Evolutionary conservation across 768 basidiomycete genomes (phyloP).

Genomic region (Russula foetens): DNA sequence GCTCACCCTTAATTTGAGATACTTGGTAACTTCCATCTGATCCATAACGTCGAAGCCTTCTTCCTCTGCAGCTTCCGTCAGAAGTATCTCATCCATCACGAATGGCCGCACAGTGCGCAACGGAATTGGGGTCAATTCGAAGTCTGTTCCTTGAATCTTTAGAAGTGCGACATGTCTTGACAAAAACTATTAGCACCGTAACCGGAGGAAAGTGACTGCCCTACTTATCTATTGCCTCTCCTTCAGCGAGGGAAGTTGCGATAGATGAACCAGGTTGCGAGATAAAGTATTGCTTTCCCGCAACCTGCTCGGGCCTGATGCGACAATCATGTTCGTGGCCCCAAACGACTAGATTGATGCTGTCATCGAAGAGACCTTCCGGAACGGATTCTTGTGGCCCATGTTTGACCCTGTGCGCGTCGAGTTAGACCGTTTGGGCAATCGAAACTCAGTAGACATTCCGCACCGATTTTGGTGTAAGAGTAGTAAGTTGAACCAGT

Average conservation of each 20-base stretch:
- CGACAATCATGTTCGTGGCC: conserved; percentile 99
- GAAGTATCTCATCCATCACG: conserved; percentile 71
- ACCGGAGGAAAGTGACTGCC: not conserved
- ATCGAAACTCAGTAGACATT: not conserved
- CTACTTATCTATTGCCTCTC: conserved; percentile 88
- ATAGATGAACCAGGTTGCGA: conserved; percentile 93
- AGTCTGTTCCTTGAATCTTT: conserved; percentile 82
- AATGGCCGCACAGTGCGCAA: conserved; percentile 92
- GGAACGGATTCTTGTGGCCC: conserved; percentile 93
- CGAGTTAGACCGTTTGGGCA: not conserved
- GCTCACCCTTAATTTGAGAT: conserved; percentile 59
- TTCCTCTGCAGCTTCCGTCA: conserved; percentile 72
- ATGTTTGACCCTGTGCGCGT: conserved; percentile 67
- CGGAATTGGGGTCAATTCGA: conserved; percentile 76
- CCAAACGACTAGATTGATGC: conserved; percentile 90
- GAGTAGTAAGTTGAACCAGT: conserved; percentile 93
- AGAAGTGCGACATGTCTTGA: conserved; percentile 85
- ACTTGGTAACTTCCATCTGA: conserved; percentile 77
- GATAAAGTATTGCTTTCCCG: conserved; percentile 87
- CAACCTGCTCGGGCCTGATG: conserved; percentile 82
- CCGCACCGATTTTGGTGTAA: conserved; percentile 92
- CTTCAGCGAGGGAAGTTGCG: conserved; percentile 90
- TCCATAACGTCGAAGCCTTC: conserved; percentile 70
- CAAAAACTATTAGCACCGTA: not conserved
- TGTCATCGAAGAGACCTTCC: conserved; percentile 96